Percentiles rank a stretch among this genome's conserved stretches.
Conservation (phyloP, 768 basidiomycete genomes). For the Suillus paluster region DNA sequence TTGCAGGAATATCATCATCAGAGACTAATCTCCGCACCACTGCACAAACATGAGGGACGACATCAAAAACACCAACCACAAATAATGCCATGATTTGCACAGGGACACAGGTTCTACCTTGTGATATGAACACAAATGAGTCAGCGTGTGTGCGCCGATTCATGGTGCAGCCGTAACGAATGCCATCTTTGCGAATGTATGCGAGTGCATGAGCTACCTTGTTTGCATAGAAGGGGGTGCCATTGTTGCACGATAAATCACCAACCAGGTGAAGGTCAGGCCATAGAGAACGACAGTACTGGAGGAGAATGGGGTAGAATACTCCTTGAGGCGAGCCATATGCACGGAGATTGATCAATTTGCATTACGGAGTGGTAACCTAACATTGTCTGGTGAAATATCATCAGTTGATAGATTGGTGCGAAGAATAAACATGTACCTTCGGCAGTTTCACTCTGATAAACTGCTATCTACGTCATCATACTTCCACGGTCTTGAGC, state of each 20-base stretch:
- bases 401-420: neutral
- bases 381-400: neutral
- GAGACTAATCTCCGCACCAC: no score
- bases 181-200: conserved; percentile 4
- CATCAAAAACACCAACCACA: no score
- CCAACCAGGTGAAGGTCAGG: neutral
- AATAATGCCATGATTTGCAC: no score
- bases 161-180: neutral
- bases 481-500: no score
- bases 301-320: conserved; percentile 1
- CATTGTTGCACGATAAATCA: neutral
- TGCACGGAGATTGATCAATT: neutral
- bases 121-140: neutral
- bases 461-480: no score
- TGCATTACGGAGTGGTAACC: neutral
- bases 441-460: neutral
- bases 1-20: conserved; percentile 3
- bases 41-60: no score
- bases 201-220: no score
- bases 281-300: neutral
- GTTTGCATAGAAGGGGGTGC: conserved; percentile 2
- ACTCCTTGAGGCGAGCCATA: no score
- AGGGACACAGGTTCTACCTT: neutral
- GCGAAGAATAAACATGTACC: neutral
- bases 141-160: neutral